phyloP scores from a whole-genome alignment of 2,329 filamentous ascomycete species.

The Phyllosticta ampelicida region DNA sequence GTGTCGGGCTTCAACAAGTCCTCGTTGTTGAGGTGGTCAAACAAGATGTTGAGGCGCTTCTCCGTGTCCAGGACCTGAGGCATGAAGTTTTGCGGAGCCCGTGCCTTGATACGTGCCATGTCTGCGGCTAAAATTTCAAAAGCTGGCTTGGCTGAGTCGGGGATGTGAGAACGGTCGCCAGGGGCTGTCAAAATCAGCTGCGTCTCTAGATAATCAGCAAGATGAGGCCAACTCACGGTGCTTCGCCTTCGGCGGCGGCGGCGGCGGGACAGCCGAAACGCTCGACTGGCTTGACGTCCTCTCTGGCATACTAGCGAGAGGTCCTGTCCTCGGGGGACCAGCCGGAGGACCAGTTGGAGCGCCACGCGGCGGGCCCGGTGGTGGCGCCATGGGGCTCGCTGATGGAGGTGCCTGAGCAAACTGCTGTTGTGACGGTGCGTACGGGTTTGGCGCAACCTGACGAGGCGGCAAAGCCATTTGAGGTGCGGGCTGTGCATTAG shows the following conservation, averaged over 20 bases:
- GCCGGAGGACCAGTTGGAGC: conserved; percentile 25
- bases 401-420: conserved; percentile 16
- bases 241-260: conserved; percentile 35
- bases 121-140: conserved; percentile 73
- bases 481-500: conserved; percentile 43
- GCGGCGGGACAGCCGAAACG: conserved; percentile 37
- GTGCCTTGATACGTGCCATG: conserved; percentile 77
- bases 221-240: conserved; percentile 47
- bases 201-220: background rate
- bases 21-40: conserved; percentile 94
- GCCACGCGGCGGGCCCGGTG: conserved; percentile 37
- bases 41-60: conserved; percentile 84
- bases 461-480: conserved; percentile 30
- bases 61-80: conserved; percentile 88
- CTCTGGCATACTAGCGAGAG: conserved; percentile 18
- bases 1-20: conserved; percentile 77
- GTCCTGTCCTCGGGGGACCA: conserved; percentile 27
- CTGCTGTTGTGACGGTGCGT: conserved; percentile 22
- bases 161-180: conserved; percentile 86
- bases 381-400: conserved; percentile 25
- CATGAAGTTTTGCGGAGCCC: conserved; percentile 77
- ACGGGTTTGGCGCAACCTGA: conserved; percentile 37
- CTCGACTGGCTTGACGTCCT: conserved; percentile 42
- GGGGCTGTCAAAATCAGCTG: conserved; percentile 34
- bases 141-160: conserved; percentile 61